Percentiles rank a stretch among this genome's conserved stretches.
Conservation (phyloP, 2,329 filamentous ascomycete genomes). For the Colletotrichum plurivorum region DNA sequence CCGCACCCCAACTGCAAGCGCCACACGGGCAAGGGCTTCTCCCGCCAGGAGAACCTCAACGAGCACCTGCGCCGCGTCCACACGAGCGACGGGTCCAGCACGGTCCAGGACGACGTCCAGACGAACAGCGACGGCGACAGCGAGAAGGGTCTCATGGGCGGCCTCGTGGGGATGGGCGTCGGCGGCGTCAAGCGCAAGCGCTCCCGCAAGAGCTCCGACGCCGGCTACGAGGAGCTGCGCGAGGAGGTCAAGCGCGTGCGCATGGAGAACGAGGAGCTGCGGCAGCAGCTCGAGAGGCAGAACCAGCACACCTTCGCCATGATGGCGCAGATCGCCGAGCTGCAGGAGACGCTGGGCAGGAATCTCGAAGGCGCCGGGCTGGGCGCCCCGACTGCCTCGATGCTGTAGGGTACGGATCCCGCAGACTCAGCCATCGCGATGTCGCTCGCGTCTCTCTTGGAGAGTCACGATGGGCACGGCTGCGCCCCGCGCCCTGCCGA, state of each 20-base stretch:
- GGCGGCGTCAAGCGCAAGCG: constrained; percentile 65
- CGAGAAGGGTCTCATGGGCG: constrained; percentile 49
- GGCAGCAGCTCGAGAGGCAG: constrained; percentile 64
- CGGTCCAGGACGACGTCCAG: constrained; percentile 52
- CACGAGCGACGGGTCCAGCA: constrained; percentile 62
- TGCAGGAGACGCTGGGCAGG: constrained; percentile 58
- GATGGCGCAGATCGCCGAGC: constrained; percentile 63
- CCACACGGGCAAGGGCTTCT: constrained; percentile 89
- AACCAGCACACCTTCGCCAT: constrained; percentile 61
- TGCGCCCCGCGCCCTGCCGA: neutral
- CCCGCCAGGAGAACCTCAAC: constrained; percentile 92
- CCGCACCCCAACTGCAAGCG: constrained; percentile 91
- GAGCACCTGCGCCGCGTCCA: constrained; percentile 96
- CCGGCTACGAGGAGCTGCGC: constrained; percentile 69
- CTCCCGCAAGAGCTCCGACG: constrained; percentile 45
- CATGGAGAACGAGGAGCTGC: constrained; percentile 74
- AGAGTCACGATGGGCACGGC: neutral
- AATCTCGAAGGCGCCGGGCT: constrained; percentile 46
- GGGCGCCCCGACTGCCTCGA: constrained; percentile 56
- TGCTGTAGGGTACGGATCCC: constrained; percentile 52
- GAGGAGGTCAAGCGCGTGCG: constrained; percentile 77
- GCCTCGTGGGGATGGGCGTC: constrained; percentile 45
- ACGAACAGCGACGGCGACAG: constrained; percentile 62
- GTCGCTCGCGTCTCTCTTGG: no score
- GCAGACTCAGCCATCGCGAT: neutral